phyloP scores from a whole-genome alignment of 257 asterid genomes.

The Prunella vulgaris region DNA sequence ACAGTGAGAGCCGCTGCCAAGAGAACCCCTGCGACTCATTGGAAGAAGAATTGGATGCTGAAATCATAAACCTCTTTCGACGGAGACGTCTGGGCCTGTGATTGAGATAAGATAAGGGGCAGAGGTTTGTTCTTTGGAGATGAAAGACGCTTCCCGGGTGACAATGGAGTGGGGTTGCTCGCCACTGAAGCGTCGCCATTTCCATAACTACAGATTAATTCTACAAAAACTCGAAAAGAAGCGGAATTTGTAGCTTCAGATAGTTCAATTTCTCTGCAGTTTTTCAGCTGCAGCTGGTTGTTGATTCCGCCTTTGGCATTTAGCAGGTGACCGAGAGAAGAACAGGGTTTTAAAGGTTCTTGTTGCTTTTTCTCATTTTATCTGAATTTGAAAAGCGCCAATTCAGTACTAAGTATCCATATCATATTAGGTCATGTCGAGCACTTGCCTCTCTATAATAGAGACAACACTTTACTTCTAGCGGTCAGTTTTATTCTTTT shows the following conservation, averaged over 20 bases:
- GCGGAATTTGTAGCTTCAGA: neutral
- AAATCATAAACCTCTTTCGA: constrained; percentile 38
- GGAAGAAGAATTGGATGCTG: constrained; percentile 56
- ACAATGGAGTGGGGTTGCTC: constrained; percentile 20
- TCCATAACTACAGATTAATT: constrained; percentile 25
- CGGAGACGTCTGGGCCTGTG: constrained; percentile 38
- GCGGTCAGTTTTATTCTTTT: no score
- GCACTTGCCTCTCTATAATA: no score
- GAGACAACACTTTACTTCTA: no score
- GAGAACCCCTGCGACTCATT: constrained; percentile 53
- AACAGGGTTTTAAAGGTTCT: constrained; percentile 27
- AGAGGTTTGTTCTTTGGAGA: constrained; percentile 21
- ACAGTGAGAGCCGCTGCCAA: constrained; percentile 62
- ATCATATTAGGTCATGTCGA: no score
- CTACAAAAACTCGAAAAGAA: neutral
- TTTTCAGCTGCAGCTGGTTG: neutral
- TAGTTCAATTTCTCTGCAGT: neutral
- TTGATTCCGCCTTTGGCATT: constrained; percentile 9
- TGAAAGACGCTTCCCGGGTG: constrained; percentile 21
- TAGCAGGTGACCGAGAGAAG: neutral
- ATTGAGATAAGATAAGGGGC: constrained; percentile 23
- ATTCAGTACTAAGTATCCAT: no score
- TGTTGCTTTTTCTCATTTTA: neutral
- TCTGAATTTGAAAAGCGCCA: constrained; percentile 4
- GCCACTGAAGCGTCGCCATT: constrained; percentile 31